Conservation (phyloP, 192 early-diverging fungal species). For the Entomortierella beljakovae region DNA sequence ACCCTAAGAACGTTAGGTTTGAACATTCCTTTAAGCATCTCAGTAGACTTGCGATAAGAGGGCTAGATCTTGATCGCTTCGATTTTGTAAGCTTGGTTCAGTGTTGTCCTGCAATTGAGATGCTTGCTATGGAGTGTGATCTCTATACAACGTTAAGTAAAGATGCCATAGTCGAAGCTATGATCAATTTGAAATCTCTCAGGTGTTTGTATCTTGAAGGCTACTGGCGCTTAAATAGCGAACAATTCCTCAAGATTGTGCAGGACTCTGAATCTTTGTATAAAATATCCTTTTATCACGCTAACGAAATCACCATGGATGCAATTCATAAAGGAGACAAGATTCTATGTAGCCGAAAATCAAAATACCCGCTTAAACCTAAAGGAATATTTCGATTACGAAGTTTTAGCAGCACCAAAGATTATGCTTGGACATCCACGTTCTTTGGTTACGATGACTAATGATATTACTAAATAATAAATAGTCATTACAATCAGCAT, state of each 20-base stretch:
- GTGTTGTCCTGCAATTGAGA: slow-evolving; percentile 14
- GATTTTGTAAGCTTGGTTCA: not conserved
- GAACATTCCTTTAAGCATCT: slow-evolving; percentile 1
- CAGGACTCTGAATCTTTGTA: not conserved
- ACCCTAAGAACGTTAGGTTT: not conserved
- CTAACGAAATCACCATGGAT: slow-evolving; percentile 8
- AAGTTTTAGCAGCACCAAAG: not conserved
- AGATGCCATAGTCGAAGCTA: not conserved
- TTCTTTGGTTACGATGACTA: slow-evolving; percentile 23
- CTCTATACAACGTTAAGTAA: not conserved
- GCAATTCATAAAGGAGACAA: slow-evolving; percentile 4
- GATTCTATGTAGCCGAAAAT: slow-evolving; percentile 13
- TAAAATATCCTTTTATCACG: slow-evolving; percentile 12
- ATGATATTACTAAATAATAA: slow-evolving; percentile 8
- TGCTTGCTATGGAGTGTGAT: slow-evolving; percentile 5
- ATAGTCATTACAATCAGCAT: not conserved
- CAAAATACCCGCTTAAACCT: slow-evolving; percentile 17
- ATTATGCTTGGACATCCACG: not conserved
- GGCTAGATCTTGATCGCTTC: not conserved
- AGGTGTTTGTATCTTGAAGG: slow-evolving; percentile 21
- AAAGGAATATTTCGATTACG: slow-evolving; percentile 14
- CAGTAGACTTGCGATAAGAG: slow-evolving; percentile 11
- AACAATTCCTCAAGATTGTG: slow-evolving; percentile 1
- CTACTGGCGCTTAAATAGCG: slow-evolving; percentile 1
- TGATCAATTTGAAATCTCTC: not conserved